phyloP scores from a whole-genome alignment of 805 yeast genomes.

The Starmerella stigmatis region DNA sequence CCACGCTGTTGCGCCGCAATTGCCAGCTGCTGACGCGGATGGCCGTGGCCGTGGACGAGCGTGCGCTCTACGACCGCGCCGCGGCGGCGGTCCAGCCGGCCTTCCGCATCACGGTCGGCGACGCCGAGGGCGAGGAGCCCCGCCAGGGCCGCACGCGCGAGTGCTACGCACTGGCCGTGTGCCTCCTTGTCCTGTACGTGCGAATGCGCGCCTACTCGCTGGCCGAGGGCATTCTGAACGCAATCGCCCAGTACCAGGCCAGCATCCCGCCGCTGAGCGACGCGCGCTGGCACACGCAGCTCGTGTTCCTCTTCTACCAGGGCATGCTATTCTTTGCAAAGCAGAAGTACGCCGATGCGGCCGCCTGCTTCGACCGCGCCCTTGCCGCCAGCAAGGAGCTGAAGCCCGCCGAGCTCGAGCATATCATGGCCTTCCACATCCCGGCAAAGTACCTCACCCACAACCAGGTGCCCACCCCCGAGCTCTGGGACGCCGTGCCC shows the following conservation, averaged over 20 bases:
- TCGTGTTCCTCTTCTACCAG: constrained; percentile 17
- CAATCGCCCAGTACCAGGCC: constrained; percentile 11
- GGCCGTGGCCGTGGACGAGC: neutral
- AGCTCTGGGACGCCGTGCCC: constrained; percentile 18
- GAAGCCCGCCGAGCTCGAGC: constrained; percentile 9
- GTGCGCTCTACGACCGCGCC: constrained; percentile 7
- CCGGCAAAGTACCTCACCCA: constrained; percentile 16
- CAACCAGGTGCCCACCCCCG: constrained; percentile 13
- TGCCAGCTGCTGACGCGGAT: neutral
- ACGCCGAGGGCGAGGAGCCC: constrained; percentile 15
- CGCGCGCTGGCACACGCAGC: constrained; percentile 13
- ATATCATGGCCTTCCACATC: constrained; percentile 17
- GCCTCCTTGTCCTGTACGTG: constrained; percentile 21
- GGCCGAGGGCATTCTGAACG: constrained; percentile 23
- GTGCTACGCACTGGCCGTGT: constrained; percentile 17
- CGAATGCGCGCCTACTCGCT: constrained; percentile 20
- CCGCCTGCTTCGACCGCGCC: constrained; percentile 9
- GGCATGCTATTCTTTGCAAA: constrained; percentile 21
- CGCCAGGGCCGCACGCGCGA: constrained; percentile 16
- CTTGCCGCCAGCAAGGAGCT: constrained; percentile 6
- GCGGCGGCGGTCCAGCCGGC: constrained; percentile 14
- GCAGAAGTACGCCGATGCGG: constrained; percentile 16
- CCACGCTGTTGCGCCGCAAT: constrained; percentile 7
- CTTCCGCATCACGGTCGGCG: constrained; percentile 18
- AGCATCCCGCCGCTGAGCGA: constrained; percentile 17